A percentile compares a stretch with the other conserved stretches of the same genome.
Evolutionary conservation across 495 filamentous ascomycete genomes (phyloP).

Genomic region (Lasiosphaeria ovina): DNA sequence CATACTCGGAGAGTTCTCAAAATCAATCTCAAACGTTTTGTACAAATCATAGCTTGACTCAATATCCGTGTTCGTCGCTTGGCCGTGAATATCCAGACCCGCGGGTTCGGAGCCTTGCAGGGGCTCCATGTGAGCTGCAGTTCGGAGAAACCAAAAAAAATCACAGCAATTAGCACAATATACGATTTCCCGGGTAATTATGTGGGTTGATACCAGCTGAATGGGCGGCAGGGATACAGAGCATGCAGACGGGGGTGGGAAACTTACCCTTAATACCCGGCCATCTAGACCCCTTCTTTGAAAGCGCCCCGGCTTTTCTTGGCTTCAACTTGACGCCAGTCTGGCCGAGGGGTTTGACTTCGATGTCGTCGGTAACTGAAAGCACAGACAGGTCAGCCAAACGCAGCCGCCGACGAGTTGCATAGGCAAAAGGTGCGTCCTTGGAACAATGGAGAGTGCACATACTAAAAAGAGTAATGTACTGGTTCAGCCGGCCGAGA

Average conservation of each 20-base stretch:
- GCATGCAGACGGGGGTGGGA: not conserved
- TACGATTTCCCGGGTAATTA: not conserved
- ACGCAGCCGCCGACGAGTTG: not conserved
- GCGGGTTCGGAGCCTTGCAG: conserved; percentile 26
- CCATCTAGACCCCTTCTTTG: conserved; percentile 27
- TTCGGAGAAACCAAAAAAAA: not conserved
- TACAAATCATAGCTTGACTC: conserved; percentile 31
- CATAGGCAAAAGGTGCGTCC: not conserved
- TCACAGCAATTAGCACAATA: not conserved
- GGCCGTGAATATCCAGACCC: conserved; percentile 31
- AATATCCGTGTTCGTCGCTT: conserved; percentile 23
- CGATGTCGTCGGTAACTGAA: conserved; percentile 33
- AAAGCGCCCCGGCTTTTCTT: conserved; percentile 23
- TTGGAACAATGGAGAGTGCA: not conserved
- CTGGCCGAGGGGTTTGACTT: conserved; percentile 28
- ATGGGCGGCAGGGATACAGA: not conserved
- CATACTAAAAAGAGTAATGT: conserved; percentile 31
- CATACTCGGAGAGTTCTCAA: conserved; percentile 37
- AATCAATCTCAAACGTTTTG: conserved; percentile 40
- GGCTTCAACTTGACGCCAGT: conserved; percentile 32
- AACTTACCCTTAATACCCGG: conserved; percentile 29
- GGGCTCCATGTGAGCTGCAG: conserved; percentile 24
- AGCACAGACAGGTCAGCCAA: not conserved
- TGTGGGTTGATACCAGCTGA: not conserved
- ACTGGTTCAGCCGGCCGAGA: conserved; percentile 31